Base-by-base conservation (phyloP, 75 land plant genomes). In the Sequoia sempervirens region DNA sequence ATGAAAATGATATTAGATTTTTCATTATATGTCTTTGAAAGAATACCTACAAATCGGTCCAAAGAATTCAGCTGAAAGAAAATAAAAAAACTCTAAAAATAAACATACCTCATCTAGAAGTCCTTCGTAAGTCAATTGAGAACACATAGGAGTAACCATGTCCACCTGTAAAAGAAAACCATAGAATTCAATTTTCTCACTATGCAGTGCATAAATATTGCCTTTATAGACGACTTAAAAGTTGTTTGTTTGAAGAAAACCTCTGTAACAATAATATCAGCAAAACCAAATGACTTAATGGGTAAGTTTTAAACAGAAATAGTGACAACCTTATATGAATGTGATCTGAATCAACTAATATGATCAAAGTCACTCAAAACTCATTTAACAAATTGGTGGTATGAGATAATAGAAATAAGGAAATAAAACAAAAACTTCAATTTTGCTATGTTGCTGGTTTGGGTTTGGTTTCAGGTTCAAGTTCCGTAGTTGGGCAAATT, bases 41-140 rank as follows among this genome's bases (percentile, higher is more conserved):
- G 6, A 23, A 61, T 61, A 61, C 66, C 26, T 26, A 61, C 7
- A 40, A 78, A 78, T 40, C 23, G 2, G 45, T 78, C 46, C 45
- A 40, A 14, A 47, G 52, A 34, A 45, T 36, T 80, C 36, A 80
- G 47, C 36, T 43, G 46, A 2, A 41, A 28, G 14, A 15, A 15
- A 1, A 80, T n/a, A 36, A 28, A 80, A n/a, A 80, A 2, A 4
- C 46, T 9, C 50, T 32, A 52, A 81, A 11, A 26, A 78, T 78
- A 78, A 45, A 12, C 82, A 46, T 84, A 96, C 99, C 99, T 98
- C 99, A 88, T 98, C 99, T 56, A 98, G 87, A 43, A 98, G 86
- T n/a, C 98, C 99, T 87, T 98, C 99, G 86, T 98, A 98, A 73
- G 98, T 98, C 46, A 98, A 78, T 80, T 98, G 99, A 47, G 96